Evolutionary conservation across 2,329 filamentous ascomycete species (phyloP).

Genomic region (Epichloe gansuensis): DNA sequence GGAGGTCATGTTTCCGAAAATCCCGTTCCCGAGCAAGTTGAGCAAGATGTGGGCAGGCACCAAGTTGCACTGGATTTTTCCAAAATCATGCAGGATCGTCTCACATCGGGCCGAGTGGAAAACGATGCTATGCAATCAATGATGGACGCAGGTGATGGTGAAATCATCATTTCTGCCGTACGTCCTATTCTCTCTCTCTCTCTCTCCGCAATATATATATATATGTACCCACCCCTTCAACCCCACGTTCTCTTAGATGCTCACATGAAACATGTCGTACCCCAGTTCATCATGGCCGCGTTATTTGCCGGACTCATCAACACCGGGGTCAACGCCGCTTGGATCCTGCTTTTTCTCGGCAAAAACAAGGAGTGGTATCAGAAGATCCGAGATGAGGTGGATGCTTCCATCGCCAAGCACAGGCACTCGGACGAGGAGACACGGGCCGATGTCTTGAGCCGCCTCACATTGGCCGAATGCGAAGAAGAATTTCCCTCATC

Average conservation of each 20-base stretch:
- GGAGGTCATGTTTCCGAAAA: slow-evolving; percentile 39
- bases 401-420: slow-evolving; percentile 30
- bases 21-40: slow-evolving; percentile 32
- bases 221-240: too few relatives aligned
- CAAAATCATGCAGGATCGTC: slow-evolving; percentile 33
- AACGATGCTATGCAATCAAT: slow-evolving; percentile 41
- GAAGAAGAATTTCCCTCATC: slow-evolving; percentile 41
- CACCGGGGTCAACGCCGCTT: slow-evolving; percentile 41
- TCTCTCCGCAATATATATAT: neutral
- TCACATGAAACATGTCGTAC: too few relatives aligned
- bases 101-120: slow-evolving; percentile 26
- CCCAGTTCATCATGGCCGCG: slow-evolving; percentile 37
- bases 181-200: slow-evolving; percentile 8
- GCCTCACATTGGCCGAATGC: slow-evolving; percentile 40
- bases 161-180: slow-evolving; percentile 30
- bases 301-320: slow-evolving; percentile 48
- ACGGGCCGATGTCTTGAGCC: slow-evolving; percentile 25
- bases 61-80: slow-evolving; percentile 37
- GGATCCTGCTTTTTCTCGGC: slow-evolving; percentile 38
- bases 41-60: slow-evolving; percentile 31
- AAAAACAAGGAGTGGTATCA: slow-evolving; percentile 32
- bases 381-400: slow-evolving; percentile 34
- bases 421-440: slow-evolving; percentile 18
- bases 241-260: too few relatives aligned
- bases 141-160: slow-evolving; percentile 37